These are phyloP conservation scores for Knoxdaviesia proteae DNA, from an alignment of 2,329 filamentous ascomycete genomes.

Conservation along the genomic window DNA sequence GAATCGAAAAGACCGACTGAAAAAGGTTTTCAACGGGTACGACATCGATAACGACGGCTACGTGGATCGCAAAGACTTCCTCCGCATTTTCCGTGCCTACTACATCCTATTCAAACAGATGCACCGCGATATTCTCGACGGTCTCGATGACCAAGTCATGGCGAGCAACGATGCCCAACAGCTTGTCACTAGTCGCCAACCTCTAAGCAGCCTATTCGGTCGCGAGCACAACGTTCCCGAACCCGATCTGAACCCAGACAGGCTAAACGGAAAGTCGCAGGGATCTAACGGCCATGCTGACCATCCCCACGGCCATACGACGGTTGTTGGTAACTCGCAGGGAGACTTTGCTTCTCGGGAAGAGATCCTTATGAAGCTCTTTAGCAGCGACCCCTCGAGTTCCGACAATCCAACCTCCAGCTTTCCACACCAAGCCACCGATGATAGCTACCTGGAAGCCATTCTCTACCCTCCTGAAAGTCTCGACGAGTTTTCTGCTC, in stretches of 20 bases:
- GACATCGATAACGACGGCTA: constrained; percentile 79
- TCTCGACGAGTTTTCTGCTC: constrained; percentile 19
- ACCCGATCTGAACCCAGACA: constrained; percentile 34
- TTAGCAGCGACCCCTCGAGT: constrained; percentile 11
- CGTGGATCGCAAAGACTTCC: constrained; percentile 67
- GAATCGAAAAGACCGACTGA: constrained; percentile 46
- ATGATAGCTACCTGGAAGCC: constrained; percentile 10
- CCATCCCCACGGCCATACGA: constrained; percentile 33
- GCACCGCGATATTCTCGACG: constrained; percentile 63
- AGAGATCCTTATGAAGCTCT: constrained; percentile 35
- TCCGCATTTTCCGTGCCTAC: constrained; percentile 81
- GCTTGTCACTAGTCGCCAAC: constrained; percentile 53
- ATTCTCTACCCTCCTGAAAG: constrained; percentile 23
- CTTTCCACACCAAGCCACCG: constrained; percentile 2
- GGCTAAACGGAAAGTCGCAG: constrained; percentile 45
- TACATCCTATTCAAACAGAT: constrained; percentile 81
- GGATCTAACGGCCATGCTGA: constrained; percentile 42
- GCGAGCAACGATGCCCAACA: constrained; percentile 57
- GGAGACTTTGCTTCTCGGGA: constrained; percentile 39
- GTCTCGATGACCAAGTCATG: constrained; percentile 57
- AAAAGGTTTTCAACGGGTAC: constrained; percentile 67
- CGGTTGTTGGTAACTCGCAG: constrained; percentile 36
- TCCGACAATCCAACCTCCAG: constrained; percentile 1
- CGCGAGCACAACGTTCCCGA: constrained; percentile 48
- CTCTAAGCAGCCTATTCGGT: constrained; percentile 54